phyloP scores from a whole-genome alignment of 2,329 filamentous ascomycete genomes.

The Emericellopsis cladophorae region DNA sequence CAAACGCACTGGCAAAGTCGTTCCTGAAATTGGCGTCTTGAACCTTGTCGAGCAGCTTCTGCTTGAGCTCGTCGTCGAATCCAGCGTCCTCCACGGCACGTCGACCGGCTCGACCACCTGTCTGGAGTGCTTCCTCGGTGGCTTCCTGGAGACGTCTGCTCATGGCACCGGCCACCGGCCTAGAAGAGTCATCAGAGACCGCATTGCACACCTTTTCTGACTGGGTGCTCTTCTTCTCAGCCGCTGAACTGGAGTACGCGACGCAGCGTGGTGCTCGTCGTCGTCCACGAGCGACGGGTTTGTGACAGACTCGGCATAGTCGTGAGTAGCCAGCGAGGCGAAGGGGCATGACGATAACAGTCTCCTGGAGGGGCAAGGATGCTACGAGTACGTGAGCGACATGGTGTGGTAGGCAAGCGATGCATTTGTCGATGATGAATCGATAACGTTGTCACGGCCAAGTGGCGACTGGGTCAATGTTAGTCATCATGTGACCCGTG shows the following conservation, averaged over 20 bases:
- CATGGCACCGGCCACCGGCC: conserved; percentile 29
- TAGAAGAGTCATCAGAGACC: background rate
- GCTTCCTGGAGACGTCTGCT: conserved; percentile 46
- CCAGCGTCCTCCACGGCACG: conserved; percentile 48
- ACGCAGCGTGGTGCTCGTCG: background rate
- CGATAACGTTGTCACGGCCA: no score
- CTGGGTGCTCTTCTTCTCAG: no score
- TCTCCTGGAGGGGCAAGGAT: no score
- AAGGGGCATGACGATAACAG: no score
- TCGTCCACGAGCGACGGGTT: background rate
- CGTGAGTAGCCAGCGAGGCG: no score
- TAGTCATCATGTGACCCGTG: no score
- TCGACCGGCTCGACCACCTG: conserved; percentile 45
- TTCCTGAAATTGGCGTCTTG: conserved; percentile 40
- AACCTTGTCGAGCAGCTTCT: conserved; percentile 42
- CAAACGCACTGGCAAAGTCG: conserved; percentile 34
- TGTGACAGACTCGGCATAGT: no score
- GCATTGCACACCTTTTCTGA: background rate
- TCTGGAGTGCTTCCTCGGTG: conserved; percentile 48
- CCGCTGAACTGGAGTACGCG: no score
- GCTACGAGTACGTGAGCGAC: no score
- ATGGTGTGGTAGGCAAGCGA: no score
- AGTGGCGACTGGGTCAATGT: no score
- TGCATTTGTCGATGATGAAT: no score
- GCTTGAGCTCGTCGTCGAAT: conserved; percentile 51